These are phyloP conservation scores for Russula olivacea DNA, from an alignment of 768 basidiomycete genomes.

Conservation along the genomic window DNA sequence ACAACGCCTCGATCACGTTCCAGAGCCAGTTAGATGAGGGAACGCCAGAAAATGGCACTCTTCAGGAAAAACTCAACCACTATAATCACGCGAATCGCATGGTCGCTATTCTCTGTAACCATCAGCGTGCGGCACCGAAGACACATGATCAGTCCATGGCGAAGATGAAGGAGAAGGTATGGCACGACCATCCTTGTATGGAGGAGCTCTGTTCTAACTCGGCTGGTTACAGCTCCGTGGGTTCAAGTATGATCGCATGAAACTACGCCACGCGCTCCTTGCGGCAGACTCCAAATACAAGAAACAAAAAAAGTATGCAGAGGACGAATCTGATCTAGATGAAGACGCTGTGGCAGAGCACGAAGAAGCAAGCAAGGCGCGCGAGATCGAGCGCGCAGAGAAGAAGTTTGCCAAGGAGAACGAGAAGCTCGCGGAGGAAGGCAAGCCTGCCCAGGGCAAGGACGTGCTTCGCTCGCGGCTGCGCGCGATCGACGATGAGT, in stretches of 20 bases:
- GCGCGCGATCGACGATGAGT: constrained; percentile 68
- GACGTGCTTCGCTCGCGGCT: constrained; percentile 64
- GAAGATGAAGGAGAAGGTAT: constrained; percentile 86
- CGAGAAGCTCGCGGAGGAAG: constrained; percentile 74
- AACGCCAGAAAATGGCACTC: constrained; percentile 58
- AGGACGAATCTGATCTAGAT: constrained; percentile 90
- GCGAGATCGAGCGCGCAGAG: constrained; percentile 82
- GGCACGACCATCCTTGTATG: constrained; percentile 28
- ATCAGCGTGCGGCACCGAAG: constrained; percentile 92
- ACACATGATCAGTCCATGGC: constrained; percentile 91
- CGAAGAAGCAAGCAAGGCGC: constrained; percentile 70
- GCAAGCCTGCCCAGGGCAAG: constrained; percentile 50
- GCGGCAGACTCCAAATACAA: constrained; percentile 69
- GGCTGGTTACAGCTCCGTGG: constrained; percentile 57
- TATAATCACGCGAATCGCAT: constrained; percentile 96
- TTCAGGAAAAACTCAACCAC: constrained; percentile 95
- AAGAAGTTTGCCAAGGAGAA: constrained; percentile 97
- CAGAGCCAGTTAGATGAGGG: constrained; percentile 81
- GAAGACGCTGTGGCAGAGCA: constrained; percentile 83
- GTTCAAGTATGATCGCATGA: constrained; percentile 97
- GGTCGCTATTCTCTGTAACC: constrained; percentile 98
- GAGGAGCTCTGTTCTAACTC: not conserved
- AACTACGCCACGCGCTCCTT: constrained; percentile 85
- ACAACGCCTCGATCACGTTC: constrained; percentile 96
- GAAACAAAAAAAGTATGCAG: constrained; percentile 70